Evolutionary conservation across 345 rosid genomes (phyloP).

Genomic region (Eucalyptus sp.): DNA sequence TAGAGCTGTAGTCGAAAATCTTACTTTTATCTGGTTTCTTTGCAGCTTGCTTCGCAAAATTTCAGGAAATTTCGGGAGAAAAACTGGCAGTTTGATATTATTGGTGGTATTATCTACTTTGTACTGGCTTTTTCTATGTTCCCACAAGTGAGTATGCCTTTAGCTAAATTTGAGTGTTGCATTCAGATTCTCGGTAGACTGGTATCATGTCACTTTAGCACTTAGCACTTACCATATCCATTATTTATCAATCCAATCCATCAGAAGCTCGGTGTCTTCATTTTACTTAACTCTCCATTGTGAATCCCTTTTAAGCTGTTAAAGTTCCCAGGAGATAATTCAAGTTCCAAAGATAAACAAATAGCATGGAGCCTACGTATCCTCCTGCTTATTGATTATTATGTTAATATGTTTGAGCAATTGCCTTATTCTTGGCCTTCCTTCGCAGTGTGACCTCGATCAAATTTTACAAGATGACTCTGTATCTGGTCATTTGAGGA

Average conservation of each 20-base stretch:
- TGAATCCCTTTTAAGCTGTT: not conserved
- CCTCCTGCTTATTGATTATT: not conserved
- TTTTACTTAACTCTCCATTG: not conserved
- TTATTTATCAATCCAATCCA: not conserved
- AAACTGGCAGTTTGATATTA: slow-evolving; percentile 98
- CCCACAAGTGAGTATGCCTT: slow-evolving; percentile 59
- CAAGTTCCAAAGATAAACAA: not conserved
- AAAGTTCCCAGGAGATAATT: not conserved
- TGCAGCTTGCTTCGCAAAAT: slow-evolving; percentile 90
- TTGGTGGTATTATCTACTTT: slow-evolving; percentile 92
- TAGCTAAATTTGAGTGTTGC: not conserved
- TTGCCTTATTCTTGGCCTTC: not conserved
- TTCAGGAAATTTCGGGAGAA: slow-evolving; percentile 89
- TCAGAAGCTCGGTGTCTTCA: not conserved
- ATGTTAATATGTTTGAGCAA: not conserved
- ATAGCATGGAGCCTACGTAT: not conserved
- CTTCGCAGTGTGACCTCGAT: slow-evolving; percentile 76
- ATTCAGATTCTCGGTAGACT: not conserved
- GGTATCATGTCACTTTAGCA: not conserved
- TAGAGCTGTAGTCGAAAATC: not conserved
- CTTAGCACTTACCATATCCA: not conserved
- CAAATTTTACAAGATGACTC: slow-evolving; percentile 80
- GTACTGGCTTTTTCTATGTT: slow-evolving; percentile 79
- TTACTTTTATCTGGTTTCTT: not conserved
- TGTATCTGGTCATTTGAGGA: slow-evolving; percentile 72